A percentile compares a stretch with the other conserved stretches of the same genome.
phyloP scores from a whole-genome alignment of 192 early-diverging fungal genomes.

The Rhizoclosmatium sp. region DNA sequence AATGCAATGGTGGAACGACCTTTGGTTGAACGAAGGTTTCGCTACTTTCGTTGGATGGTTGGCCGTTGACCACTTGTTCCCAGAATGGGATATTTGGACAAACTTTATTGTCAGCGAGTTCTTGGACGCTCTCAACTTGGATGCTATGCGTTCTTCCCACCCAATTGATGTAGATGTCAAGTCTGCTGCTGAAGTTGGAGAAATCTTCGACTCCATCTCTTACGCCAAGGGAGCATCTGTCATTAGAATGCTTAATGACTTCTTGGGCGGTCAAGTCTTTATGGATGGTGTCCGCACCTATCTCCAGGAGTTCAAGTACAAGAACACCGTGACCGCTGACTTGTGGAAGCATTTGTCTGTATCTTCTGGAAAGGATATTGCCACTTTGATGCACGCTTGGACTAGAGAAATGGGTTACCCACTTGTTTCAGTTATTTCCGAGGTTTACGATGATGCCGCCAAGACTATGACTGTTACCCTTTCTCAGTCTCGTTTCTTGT shows the following conservation, averaged over 20 bases:
- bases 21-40: slow-evolving; percentile 97
- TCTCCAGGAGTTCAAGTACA: slow-evolving; percentile 82
- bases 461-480: slow-evolving; percentile 64
- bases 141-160: slow-evolving; percentile 86
- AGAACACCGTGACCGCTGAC: slow-evolving; percentile 87
- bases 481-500: slow-evolving; percentile 84
- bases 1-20: slow-evolving; percentile 95
- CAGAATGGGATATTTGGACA: slow-evolving; percentile 95
- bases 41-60: slow-evolving; percentile 95
- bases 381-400: slow-evolving; percentile 87
- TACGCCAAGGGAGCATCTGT: slow-evolving; percentile 93
- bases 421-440: slow-evolving; percentile 74
- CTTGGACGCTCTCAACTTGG: slow-evolving; percentile 77
- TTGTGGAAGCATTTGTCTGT: slow-evolving; percentile 86
- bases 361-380: slow-evolving; percentile 82
- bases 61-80: slow-evolving; percentile 89
- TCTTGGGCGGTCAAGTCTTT: slow-evolving; percentile 47
- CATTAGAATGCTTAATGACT: slow-evolving; percentile 89
- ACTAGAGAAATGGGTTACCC: slow-evolving; percentile 88
- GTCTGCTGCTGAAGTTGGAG: slow-evolving; percentile 84
- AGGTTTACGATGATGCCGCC: slow-evolving; percentile 53
- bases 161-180: slow-evolving; percentile 91
- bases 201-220: slow-evolving; percentile 63
- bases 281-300: slow-evolving; percentile 60
- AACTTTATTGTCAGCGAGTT: slow-evolving; percentile 83